Percentiles rank a stretch among this genome's conserved stretches.
Conservation (phyloP, 1,284 basidiomycete genomes). For the Tilletia caries region DNA sequence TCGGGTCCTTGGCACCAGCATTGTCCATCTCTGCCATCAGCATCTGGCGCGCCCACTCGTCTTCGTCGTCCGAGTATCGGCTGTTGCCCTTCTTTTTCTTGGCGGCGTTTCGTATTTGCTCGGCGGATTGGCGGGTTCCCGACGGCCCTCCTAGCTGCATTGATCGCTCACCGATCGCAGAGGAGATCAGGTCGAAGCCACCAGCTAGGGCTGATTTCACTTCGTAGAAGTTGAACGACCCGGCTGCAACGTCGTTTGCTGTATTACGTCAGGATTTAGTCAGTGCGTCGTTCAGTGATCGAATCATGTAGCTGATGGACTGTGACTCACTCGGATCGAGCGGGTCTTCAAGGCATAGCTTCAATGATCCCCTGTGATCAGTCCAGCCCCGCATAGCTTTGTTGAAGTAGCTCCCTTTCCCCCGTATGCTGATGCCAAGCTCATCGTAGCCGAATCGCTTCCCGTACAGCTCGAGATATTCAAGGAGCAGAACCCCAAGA, state of each 20-base stretch:
- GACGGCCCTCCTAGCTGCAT: constrained; percentile 23
- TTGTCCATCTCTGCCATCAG: not conserved
- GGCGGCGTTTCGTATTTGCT: constrained; percentile 18
- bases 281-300: not conserved
- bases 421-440: constrained; percentile 71
- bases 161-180: constrained; percentile 52
- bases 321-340: constrained; percentile 71
- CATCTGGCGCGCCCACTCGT: constrained; percentile 26
- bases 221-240: constrained; percentile 77
- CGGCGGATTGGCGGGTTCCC: constrained; percentile 21
- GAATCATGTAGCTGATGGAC: not conserved
- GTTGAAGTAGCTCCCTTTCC: constrained; percentile 73
- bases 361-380: constrained; percentile 58
- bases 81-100: constrained; percentile 29
- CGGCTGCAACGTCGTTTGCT: constrained; percentile 90
- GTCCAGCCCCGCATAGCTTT: constrained; percentile 45
- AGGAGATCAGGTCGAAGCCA: constrained; percentile 76
- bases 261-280: not conserved
- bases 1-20: constrained; percentile 46
- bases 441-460: constrained; percentile 70
- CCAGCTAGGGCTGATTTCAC: constrained; percentile 80
- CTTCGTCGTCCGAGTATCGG: constrained; percentile 17
- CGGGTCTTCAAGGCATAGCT: constrained; percentile 91
- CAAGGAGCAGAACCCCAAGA: constrained; percentile 84
- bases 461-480: constrained; percentile 96